A percentile compares a stretch with the other conserved stretches of the same genome.
phyloP scores from a whole-genome alignment of 2,329 filamentous ascomycete genomes.

The Fusarium sp. region DNA sequence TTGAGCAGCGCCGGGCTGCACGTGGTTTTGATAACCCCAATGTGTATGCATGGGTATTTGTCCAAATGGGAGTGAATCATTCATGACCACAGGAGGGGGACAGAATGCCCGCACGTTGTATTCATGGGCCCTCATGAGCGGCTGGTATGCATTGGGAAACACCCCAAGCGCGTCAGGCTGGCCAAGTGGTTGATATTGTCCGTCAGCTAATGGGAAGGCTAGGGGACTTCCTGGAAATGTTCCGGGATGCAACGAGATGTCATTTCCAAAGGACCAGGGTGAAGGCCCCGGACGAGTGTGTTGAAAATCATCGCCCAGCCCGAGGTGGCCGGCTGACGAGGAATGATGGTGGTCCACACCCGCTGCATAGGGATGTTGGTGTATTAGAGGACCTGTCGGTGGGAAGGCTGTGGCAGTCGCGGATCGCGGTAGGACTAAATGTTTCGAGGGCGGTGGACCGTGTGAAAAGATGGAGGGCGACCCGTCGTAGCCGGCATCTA shows the following conservation, averaged over 20 bases:
- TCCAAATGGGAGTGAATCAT: conserved; percentile 52
- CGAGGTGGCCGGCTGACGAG: conserved; percentile 29
- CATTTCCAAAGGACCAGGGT: conserved; percentile 36
- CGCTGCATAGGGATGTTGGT: conserved; percentile 31
- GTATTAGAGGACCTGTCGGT: conserved; percentile 24
- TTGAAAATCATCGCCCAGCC: conserved; percentile 32
- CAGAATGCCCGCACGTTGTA: conserved; percentile 58
- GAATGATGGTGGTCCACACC: conserved; percentile 26
- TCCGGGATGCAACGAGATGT: conserved; percentile 28
- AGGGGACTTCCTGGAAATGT: conserved; percentile 31
- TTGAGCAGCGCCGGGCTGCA: conserved; percentile 17
- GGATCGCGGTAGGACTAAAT: conserved; percentile 81
- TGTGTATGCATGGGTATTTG: conserved; percentile 48
- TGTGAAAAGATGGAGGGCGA: conserved; percentile 81
- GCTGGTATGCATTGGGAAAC: conserved; percentile 49
- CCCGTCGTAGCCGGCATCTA: conserved; percentile 92
- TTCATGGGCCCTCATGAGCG: conserved; percentile 55
- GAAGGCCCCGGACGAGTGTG: conserved; percentile 22
- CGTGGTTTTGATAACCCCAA: conserved; percentile 38
- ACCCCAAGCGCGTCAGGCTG: conserved; percentile 36
- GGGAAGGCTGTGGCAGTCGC: conserved; percentile 39
- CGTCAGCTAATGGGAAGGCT: conserved; percentile 27
- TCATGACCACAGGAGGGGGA: conserved; percentile 53
- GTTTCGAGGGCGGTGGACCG: conserved; percentile 85
- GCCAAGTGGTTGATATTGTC: conserved; percentile 31